phyloP scores from a whole-genome alignment of 768 basidiomycete genomes.

The Trametes cingulata region DNA sequence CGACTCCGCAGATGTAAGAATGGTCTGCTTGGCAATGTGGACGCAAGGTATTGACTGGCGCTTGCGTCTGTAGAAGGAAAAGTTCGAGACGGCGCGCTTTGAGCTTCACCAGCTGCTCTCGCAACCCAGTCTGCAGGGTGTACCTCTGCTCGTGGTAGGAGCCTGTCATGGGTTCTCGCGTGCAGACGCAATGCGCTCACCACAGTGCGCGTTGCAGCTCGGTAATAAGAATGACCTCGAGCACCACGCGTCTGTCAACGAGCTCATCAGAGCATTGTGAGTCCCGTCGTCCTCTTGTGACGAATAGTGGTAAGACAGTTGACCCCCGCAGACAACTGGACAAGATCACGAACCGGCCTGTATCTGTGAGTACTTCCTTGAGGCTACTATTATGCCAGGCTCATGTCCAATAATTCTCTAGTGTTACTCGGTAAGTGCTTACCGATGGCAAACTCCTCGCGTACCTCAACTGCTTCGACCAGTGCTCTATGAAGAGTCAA shows the following conservation, averaged over 20 bases:
- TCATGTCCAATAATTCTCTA: constrained; percentile 27
- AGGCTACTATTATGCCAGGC: no score
- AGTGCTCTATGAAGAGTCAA: constrained; percentile 97
- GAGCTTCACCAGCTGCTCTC: constrained; percentile 80
- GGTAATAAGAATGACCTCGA: constrained; percentile 93
- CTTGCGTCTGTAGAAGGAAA: constrained; percentile 57
- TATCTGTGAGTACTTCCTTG: constrained; percentile 66
- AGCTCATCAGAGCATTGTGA: constrained; percentile 77
- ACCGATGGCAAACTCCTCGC: no score
- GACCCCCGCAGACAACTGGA: constrained; percentile 59
- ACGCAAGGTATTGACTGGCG: not conserved
- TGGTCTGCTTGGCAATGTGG: not conserved
- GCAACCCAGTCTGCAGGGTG: constrained; percentile 63
- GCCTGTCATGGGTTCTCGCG: no score
- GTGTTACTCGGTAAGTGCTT: constrained; percentile 74
- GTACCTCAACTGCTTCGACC: constrained; percentile 1
- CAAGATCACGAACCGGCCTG: constrained; percentile 76
- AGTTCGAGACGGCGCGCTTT: constrained; percentile 80
- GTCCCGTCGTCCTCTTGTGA: constrained; percentile 28
- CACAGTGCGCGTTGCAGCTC: constrained; percentile 47
- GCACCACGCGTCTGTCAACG: constrained; percentile 75
- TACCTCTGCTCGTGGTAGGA: constrained; percentile 82
- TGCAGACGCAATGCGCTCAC: not conserved
- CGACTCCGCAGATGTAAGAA: constrained; percentile 81
- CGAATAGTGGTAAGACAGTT: not conserved